Evolutionary conservation across 352 stramenopile species (phyloP).

Genomic region (Phytophthora rubi): DNA sequence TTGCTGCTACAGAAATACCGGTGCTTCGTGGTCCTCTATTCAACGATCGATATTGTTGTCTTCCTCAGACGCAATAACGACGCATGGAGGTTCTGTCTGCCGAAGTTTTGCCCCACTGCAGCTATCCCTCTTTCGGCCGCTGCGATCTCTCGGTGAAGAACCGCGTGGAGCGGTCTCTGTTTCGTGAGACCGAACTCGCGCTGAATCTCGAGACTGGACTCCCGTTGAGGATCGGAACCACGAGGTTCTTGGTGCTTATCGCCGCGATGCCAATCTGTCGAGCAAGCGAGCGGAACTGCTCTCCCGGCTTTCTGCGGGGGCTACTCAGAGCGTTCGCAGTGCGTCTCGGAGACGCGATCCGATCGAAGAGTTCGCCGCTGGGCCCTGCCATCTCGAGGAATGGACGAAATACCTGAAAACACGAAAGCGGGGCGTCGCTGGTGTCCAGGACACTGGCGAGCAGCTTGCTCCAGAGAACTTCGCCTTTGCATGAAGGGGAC

Average conservation of each 20-base stretch:
- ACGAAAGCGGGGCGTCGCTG: conserved; percentile 12
- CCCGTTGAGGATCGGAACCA: conserved; percentile 12
- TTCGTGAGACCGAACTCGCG: conserved; percentile 15
- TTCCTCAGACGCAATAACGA: no score
- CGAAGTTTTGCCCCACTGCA: no score
- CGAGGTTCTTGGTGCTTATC: conserved; percentile 12
- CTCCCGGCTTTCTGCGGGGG: not conserved
- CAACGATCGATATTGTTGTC: no score
- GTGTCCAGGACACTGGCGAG: conserved; percentile 18
- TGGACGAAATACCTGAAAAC: conserved; percentile 25
- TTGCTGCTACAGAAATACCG: no score
- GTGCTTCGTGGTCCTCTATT: no score
- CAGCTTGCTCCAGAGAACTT: conserved; percentile 21
- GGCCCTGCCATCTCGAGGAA: conserved; percentile 32
- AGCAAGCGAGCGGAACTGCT: conserved; percentile 8
- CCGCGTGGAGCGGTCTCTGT: not conserved
- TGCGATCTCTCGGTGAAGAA: conserved; percentile 28
- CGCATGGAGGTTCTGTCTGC: no score
- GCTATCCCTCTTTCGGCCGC: not conserved
- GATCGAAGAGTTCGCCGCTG: conserved; percentile 30
- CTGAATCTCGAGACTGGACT: conserved; percentile 4
- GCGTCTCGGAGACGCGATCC: not conserved
- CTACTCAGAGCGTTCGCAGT: not conserved
- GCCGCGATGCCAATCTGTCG: conserved; percentile 17
- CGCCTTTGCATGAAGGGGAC: not conserved